A percentile compares a stretch with the other conserved stretches of the same genome.
Conservation (phyloP, 129 eudicot genomes). For the Escallonia rubra region DNA sequence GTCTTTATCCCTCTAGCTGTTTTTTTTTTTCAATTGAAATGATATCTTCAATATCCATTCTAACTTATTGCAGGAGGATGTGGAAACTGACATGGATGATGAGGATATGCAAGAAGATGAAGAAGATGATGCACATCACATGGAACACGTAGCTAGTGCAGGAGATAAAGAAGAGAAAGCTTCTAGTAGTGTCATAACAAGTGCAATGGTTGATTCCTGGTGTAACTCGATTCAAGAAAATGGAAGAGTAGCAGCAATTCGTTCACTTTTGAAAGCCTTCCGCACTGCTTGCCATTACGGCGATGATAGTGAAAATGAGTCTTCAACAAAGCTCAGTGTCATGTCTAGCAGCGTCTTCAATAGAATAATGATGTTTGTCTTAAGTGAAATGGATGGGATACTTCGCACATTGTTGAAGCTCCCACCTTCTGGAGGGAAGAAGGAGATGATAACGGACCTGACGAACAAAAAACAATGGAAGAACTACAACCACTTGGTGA, state of each 20-base stretch:
- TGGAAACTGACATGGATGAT: conserved; percentile 43
- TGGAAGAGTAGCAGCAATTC: conserved; percentile 63
- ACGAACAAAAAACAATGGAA: conserved; percentile 73
- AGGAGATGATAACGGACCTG: conserved; percentile 52
- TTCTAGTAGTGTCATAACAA: conserved; percentile 55
- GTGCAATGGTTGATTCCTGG: conserved; percentile 94
- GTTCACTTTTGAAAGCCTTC: conserved; percentile 78
- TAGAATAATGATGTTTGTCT: conserved; percentile 62
- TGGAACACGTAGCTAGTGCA: conserved; percentile 22
- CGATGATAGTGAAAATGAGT: conserved; percentile 60
- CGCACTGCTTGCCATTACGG: conserved; percentile 92
- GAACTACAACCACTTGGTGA: conserved; percentile 76
- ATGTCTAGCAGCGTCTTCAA: conserved; percentile 94
- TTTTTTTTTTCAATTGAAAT: not conserved
- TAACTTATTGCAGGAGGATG: conserved; percentile 43
- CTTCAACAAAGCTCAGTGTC: conserved; percentile 44
- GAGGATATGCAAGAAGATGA: conserved; percentile 41
- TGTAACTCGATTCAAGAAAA: conserved; percentile 45
- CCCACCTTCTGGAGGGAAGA: conserved; percentile 80
- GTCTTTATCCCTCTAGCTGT: not conserved
- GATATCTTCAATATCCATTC: not conserved
- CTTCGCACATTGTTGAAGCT: conserved; percentile 66
- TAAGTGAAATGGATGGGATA: conserved; percentile 86
- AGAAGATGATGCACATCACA: conserved; percentile 24
- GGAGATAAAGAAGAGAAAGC: conserved; percentile 33